A percentile compares a stretch with the other conserved stretches of the same genome.
These are phyloP conservation scores for Litsea cubeba DNA, from an alignment of 164 flowering plant species.

Conservation along the genomic window DNA sequence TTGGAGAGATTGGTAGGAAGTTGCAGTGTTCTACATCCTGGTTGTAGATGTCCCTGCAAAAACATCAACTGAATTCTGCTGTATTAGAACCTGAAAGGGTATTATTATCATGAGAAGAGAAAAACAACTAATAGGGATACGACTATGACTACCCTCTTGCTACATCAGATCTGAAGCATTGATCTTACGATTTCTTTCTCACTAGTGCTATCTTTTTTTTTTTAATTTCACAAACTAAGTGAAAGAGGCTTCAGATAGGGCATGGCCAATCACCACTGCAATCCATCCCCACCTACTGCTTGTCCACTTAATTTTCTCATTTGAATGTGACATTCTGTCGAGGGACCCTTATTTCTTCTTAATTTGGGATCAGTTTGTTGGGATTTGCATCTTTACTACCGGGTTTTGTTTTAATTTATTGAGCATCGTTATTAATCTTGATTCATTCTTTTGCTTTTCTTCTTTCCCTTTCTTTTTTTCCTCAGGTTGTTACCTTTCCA, in stretches of 20 bases:
- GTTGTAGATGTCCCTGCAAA: background rate
- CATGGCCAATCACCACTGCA: background rate
- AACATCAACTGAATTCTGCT: background rate
- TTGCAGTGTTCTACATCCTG: background rate
- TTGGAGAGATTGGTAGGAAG: background rate
- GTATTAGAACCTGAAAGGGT: background rate
- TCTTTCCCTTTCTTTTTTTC: background rate
- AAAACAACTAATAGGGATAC: background rate
- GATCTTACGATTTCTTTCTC: background rate
- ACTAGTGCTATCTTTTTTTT: too few species aligned
- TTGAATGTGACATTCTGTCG: too few species aligned
- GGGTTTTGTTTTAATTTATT: background rate
- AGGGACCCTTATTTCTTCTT: background rate
- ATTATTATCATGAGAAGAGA: background rate
- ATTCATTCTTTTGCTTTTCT: too few species aligned
- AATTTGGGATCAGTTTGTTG: background rate
- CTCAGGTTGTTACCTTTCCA: constrained; percentile 24
- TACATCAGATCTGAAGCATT: background rate
- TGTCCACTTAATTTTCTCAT: background rate
- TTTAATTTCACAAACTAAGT: background rate
- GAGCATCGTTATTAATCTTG: background rate
- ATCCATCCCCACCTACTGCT: background rate
- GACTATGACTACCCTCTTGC: background rate
- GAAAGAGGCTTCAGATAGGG: background rate
- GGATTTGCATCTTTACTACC: too few species aligned